phyloP scores from a whole-genome alignment of 2,329 filamentous ascomycete genomes.

The Teratosphaeria nubilosa region DNA sequence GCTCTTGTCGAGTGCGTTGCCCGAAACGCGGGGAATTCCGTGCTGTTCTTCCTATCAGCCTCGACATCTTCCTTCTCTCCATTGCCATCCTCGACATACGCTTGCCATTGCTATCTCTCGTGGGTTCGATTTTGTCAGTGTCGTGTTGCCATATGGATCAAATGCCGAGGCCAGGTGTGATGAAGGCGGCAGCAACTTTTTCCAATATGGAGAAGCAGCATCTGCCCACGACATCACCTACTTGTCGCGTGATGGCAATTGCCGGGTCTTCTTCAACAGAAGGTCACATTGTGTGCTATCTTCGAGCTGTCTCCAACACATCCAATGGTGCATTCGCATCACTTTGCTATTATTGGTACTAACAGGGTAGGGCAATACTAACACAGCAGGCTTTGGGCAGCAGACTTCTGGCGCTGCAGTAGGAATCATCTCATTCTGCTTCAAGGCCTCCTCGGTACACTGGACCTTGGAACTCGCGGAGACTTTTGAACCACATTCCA shows the following conservation, averaged over 20 bases:
- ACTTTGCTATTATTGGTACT: not conserved
- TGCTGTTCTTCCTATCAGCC: constrained; percentile 48
- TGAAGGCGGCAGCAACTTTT: not conserved
- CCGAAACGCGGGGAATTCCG: constrained; percentile 58
- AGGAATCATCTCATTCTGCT: not conserved
- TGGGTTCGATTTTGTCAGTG: not conserved
- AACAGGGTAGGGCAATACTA: not conserved
- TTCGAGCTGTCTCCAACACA: not conserved
- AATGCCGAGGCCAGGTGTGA: not conserved
- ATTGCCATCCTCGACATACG: constrained; percentile 22
- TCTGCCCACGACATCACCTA: not conserved
- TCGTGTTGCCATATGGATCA: not conserved
- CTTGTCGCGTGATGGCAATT: not conserved
- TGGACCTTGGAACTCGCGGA: not conserved
- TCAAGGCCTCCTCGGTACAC: not conserved
- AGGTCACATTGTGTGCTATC: not conserved
- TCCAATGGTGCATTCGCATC: not conserved
- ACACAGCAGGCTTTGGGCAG: not conserved
- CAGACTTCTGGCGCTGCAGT: not conserved
- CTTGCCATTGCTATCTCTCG: constrained; percentile 29
- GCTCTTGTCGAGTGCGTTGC: constrained; percentile 44
- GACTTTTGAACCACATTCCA: not conserved
- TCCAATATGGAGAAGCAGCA: constrained; percentile 1
- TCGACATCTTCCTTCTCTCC: constrained; percentile 9
- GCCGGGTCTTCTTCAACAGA: not conserved